Evolutionary conservation across 2,329 filamentous ascomycete species (phyloP).

Genomic region (Penicillium sp.): DNA sequence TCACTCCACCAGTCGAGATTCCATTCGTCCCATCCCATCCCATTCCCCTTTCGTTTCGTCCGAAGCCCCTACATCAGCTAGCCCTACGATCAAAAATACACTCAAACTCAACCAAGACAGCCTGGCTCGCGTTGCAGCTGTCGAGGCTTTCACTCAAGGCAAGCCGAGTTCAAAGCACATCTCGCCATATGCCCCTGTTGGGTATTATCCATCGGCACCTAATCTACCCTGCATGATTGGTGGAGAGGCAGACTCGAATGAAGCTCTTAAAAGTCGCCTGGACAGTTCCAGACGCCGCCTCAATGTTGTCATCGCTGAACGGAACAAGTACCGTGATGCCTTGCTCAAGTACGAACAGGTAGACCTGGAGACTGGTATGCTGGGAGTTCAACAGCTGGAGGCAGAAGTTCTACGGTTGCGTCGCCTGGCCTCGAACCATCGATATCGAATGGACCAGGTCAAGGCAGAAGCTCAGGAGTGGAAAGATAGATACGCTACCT

Average conservation of each 20-base stretch:
- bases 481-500: slow-evolving; percentile 30
- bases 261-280: slow-evolving; percentile 33
- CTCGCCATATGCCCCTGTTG: slow-evolving; percentile 42
- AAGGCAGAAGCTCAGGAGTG: slow-evolving; percentile 37
- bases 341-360: slow-evolving; percentile 32
- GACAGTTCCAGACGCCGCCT: slow-evolving; percentile 31
- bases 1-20: neutral
- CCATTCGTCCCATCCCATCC: neutral
- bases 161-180: slow-evolving; percentile 2
- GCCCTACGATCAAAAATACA: slow-evolving; percentile 25
- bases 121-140: slow-evolving; percentile 13
- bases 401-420: slow-evolving; percentile 28
- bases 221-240: slow-evolving; percentile 26
- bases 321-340: slow-evolving; percentile 37
- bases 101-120: slow-evolving; percentile 32
- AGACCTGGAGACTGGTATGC: slow-evolving; percentile 39
- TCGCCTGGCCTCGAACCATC: slow-evolving; percentile 34
- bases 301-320: slow-evolving; percentile 36
- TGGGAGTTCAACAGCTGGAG: slow-evolving; percentile 18
- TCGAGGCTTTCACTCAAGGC: slow-evolving; percentile 6
- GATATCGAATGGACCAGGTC: slow-evolving; percentile 33
- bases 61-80: neutral
- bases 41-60: neutral
- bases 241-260: slow-evolving; percentile 32
- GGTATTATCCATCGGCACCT: slow-evolving; percentile 41